Evolutionary conservation across 148 eudicot species (phyloP).

Genomic region (Cornus controversa): DNA sequence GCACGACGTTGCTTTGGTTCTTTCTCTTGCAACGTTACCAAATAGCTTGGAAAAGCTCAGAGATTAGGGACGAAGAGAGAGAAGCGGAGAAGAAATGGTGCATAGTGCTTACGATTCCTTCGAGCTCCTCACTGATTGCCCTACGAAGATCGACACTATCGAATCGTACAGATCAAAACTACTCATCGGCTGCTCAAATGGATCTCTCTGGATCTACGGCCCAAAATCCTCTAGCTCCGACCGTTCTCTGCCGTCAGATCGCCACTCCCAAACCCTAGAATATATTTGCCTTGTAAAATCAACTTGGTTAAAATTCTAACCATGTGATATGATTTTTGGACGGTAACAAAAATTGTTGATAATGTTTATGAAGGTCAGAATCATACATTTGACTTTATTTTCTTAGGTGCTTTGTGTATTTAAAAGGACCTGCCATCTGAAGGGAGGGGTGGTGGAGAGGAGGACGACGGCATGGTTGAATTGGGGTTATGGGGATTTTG

Average conservation of each 20-base stretch:
- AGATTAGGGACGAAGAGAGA: not conserved
- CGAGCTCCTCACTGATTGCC: conserved; percentile 38
- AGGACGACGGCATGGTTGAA: conserved; percentile 24
- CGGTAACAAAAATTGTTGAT: too few relatives aligned
- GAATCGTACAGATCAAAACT: conserved; percentile 67
- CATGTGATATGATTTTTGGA: too few relatives aligned
- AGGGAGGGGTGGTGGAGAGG: conserved; percentile 23
- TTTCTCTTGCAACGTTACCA: not conserved
- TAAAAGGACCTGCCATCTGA: too few relatives aligned
- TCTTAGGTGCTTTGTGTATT: too few relatives aligned
- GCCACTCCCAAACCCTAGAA: conserved; percentile 22
- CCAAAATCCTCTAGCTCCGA: conserved; percentile 52
- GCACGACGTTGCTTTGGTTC: not conserved
- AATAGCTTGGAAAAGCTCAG: too few relatives aligned
- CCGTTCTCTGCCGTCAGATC: conserved; percentile 41
- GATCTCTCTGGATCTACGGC: conserved; percentile 75
- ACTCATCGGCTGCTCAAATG: conserved; percentile 65
- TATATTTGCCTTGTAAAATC: too few relatives aligned
- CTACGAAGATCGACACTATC: conserved; percentile 75
- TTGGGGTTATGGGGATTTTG: conserved; percentile 11
- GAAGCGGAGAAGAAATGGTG: conserved; percentile 56
- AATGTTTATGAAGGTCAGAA: too few relatives aligned
- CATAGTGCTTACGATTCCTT: conserved; percentile 84
- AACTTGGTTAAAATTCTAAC: too few relatives aligned
- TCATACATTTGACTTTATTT: too few relatives aligned